Evolutionary conservation across 192 early-diverging fungal genomes (phyloP).

Genomic region (Coemansia guatemalensis): DNA sequence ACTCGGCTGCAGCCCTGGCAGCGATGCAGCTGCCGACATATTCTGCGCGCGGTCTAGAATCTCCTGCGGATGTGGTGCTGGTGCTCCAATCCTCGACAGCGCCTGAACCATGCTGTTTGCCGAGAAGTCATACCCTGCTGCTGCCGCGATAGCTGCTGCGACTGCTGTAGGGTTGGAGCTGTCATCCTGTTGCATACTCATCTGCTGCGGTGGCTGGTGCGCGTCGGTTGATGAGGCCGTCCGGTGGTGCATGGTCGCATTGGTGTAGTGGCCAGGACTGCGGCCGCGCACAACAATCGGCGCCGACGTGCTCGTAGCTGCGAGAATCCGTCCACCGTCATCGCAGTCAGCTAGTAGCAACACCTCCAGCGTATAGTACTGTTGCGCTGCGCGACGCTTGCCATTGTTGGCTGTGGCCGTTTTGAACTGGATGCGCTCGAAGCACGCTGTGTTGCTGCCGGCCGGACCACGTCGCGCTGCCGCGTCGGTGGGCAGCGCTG

Average conservation of each 20-base stretch:
- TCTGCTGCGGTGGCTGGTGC: not conserved
- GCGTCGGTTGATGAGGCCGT: slow-evolving; percentile 2
- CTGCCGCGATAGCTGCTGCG: slow-evolving; percentile 7
- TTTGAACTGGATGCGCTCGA: slow-evolving; percentile 97
- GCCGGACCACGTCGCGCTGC: slow-evolving; percentile 11
- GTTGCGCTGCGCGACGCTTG: slow-evolving; percentile 89
- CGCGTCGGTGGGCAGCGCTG: slow-evolving; percentile 58
- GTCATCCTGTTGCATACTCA: not conserved
- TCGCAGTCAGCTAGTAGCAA: slow-evolving; percentile 76
- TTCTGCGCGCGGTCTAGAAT: slow-evolving; percentile 11
- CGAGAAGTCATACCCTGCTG: slow-evolving; percentile 8
- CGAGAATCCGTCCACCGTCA: slow-evolving; percentile 54
- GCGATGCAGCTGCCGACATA: slow-evolving; percentile 1
- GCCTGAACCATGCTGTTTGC: slow-evolving; percentile 18
- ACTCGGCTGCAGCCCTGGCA: not conserved
- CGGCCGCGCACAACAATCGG: slow-evolving; percentile 91
- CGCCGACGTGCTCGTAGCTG: slow-evolving; percentile 74
- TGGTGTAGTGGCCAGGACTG: slow-evolving; percentile 90
- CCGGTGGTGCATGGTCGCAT: slow-evolving; percentile 18
- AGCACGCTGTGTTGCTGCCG: slow-evolving; percentile 64
- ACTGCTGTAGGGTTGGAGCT: not conserved
- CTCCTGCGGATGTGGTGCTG: slow-evolving; percentile 13
- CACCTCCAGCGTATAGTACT: slow-evolving; percentile 85
- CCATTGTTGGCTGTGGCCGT: slow-evolving; percentile 95
- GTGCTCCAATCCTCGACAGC: slow-evolving; percentile 10